Evolutionary conservation across 495 filamentous ascomycete species (phyloP).

Genomic region (Daldinia grandis): DNA sequence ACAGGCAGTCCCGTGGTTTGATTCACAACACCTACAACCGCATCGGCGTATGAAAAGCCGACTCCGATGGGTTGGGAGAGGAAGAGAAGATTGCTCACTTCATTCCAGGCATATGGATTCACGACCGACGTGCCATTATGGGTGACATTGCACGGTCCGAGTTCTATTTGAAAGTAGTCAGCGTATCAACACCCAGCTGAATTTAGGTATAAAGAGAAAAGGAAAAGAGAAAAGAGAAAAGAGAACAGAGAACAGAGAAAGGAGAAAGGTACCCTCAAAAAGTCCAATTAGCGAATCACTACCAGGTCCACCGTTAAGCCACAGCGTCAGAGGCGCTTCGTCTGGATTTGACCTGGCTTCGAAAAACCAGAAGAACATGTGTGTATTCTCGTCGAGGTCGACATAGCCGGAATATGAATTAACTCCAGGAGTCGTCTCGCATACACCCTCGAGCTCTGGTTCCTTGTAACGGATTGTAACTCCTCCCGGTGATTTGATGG

Average conservation of each 20-base stretch:
- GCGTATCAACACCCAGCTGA: constrained; percentile 12
- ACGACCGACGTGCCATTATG: constrained; percentile 58
- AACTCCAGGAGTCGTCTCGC: constrained; percentile 46
- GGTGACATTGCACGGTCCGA: constrained; percentile 67
- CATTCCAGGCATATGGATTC: constrained; percentile 71
- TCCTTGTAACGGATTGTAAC: constrained; percentile 62
- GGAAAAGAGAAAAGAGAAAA: too few species aligned
- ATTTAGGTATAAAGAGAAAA: constrained; percentile 15
- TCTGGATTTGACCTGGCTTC: constrained; percentile 65
- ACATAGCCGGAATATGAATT: constrained; percentile 53
- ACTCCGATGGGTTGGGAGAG: constrained; percentile 70
- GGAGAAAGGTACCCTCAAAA: constrained; percentile 60
- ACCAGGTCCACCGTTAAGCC: constrained; percentile 69
- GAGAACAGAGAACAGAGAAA: too few species aligned
- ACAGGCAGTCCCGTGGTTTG: constrained; percentile 37
- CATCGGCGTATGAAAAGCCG: constrained; percentile 64
- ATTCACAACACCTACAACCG: constrained; percentile 42
- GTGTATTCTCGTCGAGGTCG: constrained; percentile 61
- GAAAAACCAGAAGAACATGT: constrained; percentile 79
- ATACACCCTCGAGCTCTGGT: constrained; percentile 56
- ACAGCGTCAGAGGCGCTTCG: constrained; percentile 65
- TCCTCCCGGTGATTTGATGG: constrained; percentile 66
- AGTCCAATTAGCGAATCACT: constrained; percentile 68
- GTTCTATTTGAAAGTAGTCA: constrained; percentile 49
- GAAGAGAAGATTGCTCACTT: constrained; percentile 72